Percentiles rank a stretch among this genome's conserved stretches.
Evolutionary conservation across 2,329 filamentous ascomycete species (phyloP).

Genomic region (Sporothrix brunneoviolacea): DNA sequence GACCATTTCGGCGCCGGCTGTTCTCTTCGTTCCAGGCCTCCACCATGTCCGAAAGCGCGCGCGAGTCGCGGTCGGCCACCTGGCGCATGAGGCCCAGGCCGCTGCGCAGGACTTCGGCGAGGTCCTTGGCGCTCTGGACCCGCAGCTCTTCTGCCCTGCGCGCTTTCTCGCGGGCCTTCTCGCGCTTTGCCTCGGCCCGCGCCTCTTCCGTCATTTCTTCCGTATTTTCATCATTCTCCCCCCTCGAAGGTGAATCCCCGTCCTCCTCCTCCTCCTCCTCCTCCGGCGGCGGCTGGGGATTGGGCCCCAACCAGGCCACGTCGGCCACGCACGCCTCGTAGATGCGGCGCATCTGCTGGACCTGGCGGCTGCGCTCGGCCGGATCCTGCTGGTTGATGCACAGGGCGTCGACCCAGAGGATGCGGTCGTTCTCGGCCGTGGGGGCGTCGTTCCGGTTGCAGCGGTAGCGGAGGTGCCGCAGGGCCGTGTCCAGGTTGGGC

Average conservation of each 20-base stretch:
- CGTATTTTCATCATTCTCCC: too few species aligned
- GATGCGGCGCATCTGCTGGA: slow-evolving; percentile 15
- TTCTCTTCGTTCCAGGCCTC: neutral
- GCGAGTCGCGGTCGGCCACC: neutral
- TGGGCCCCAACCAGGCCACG: slow-evolving; percentile 12
- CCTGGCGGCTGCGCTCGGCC: slow-evolving; percentile 14
- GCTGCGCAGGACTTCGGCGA: neutral
- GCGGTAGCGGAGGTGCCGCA: slow-evolving; percentile 11
- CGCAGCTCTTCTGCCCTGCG: neutral
- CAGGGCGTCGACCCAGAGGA: slow-evolving; percentile 19
- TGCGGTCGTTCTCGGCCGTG: neutral
- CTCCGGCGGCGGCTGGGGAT: neutral
- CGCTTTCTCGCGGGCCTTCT: neutral
- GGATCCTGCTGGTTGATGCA: slow-evolving; percentile 19
- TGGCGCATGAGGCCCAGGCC: slow-evolving; percentile 7
- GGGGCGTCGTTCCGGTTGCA: too few species aligned
- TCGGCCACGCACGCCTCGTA: slow-evolving; percentile 12
- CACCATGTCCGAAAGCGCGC: slow-evolving; percentile 4
- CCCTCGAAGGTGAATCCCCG: too few species aligned
- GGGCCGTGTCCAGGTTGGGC: slow-evolving; percentile 13
- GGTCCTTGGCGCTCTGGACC: neutral
- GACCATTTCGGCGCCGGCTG: neutral
- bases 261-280: neutral
- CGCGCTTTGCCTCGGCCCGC: too few species aligned
- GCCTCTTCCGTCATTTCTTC: slow-evolving; percentile 12